Evolutionary conservation across 257 asterid genomes (phyloP).

Genomic region (Fraxinus pennsylvanica): DNA sequence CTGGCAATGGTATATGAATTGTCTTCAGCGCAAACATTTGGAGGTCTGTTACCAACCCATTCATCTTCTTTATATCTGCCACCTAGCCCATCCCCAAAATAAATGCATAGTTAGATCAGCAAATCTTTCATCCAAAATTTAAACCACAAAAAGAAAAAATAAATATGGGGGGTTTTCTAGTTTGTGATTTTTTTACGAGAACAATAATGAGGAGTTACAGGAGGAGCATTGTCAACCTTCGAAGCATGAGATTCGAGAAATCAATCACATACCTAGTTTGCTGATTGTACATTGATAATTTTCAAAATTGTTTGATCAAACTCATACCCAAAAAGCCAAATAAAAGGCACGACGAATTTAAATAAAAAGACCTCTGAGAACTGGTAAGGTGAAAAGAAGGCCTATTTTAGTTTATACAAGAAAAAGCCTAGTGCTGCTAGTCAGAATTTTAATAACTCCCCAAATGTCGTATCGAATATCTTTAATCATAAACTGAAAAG

Average conservation of each 20-base stretch:
- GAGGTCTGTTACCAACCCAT: slow-evolving; percentile 83
- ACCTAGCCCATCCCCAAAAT: slow-evolving; percentile 48
- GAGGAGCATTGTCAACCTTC: not conserved
- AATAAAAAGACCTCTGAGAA: not conserved
- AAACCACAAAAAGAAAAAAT: not conserved
- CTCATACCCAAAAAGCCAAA: slow-evolving; percentile 20
- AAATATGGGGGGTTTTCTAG: not conserved
- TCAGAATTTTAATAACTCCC: not conserved
- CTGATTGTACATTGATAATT: not conserved
- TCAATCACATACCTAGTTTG: not conserved
- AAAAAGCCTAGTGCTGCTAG: not conserved
- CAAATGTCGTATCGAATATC: not conserved
- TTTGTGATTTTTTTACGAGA: not conserved
- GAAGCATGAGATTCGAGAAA: slow-evolving; percentile 2
- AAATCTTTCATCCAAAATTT: not conserved
- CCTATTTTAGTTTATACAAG: not conserved
- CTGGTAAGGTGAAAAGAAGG: not conserved
- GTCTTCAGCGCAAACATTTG: slow-evolving; percentile 95
- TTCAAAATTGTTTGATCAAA: not conserved
- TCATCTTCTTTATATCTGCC: slow-evolving; percentile 76
- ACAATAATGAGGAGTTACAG: not conserved
- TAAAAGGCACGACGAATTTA: not conserved
- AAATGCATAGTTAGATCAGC: slow-evolving; percentile 2
- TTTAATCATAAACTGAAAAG: not conserved
- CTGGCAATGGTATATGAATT: slow-evolving; percentile 78